phyloP scores from a whole-genome alignment of 2,329 filamentous ascomycete species.

The Elsinoe australis region DNA sequence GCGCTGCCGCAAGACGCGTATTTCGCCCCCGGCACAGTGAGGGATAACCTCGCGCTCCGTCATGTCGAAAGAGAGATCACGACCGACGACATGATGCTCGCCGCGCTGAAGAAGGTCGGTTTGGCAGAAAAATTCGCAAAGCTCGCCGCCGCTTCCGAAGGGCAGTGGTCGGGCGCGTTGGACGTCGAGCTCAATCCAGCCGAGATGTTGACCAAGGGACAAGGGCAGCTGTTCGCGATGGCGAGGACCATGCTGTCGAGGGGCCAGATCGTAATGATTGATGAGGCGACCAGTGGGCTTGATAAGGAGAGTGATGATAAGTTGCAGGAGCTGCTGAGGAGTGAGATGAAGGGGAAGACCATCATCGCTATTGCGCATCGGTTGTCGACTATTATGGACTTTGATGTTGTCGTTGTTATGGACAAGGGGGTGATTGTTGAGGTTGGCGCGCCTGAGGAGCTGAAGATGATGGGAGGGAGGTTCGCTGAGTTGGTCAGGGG shows the following conservation, averaged over 20 bases:
- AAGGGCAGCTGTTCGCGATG: constrained; percentile 46
- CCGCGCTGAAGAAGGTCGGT: constrained; percentile 41
- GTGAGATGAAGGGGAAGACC: constrained; percentile 49
- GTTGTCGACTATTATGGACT: constrained; percentile 48
- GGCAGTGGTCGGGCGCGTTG: neutral
- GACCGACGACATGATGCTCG: constrained; percentile 35
- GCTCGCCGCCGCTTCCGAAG: constrained; percentile 23
- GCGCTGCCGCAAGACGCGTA: constrained; percentile 48
- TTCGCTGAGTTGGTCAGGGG: constrained; percentile 18
- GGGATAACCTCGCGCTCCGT: constrained; percentile 44
- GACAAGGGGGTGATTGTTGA: constrained; percentile 44
- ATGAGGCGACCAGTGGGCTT: constrained; percentile 36
- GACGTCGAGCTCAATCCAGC: constrained; percentile 17
- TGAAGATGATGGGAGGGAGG: constrained; percentile 20
- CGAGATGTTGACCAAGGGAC: constrained; percentile 36
- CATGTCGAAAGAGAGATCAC: constrained; percentile 22
- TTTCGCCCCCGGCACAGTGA: constrained; percentile 42
- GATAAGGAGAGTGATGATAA: constrained; percentile 24
- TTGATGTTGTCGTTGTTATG: constrained; percentile 47
- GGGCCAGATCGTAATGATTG: constrained; percentile 39
- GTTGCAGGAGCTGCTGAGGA: constrained; percentile 33
- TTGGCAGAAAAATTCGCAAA: constrained; percentile 36
- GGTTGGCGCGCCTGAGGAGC: constrained; percentile 22
- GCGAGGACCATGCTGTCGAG: constrained; percentile 41
- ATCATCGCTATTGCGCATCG: constrained; percentile 53